Percentiles rank a stretch among this genome's conserved stretches.
These are phyloP conservation scores for Climacium dendroides DNA, from an alignment of 225 moss, liverwort and hornwort species.

Conservation along the genomic window DNA sequence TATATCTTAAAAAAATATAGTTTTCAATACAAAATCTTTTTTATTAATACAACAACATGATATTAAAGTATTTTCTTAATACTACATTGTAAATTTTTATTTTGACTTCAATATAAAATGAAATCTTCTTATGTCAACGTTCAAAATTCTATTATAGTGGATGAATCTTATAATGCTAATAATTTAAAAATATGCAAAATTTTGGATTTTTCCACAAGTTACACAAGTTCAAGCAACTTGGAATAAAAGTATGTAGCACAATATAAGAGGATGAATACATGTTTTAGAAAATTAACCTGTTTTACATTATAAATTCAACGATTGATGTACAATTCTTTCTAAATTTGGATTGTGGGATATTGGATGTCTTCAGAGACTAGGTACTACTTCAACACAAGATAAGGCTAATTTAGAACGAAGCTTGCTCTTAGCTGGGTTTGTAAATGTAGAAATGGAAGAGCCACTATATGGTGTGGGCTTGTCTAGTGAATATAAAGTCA, in stretches of 20 bases:
- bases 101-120: not conserved
- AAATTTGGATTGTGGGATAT: not conserved
- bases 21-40: not conserved
- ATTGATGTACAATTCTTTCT: not conserved
- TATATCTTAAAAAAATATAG: not conserved
- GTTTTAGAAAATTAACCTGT: not conserved
- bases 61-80: not conserved
- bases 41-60: no score
- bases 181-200: not conserved
- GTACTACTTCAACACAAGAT: conserved; percentile 9
- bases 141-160: not conserved
- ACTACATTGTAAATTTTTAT: no score
- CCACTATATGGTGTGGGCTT: conserved; percentile 34
- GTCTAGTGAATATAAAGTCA: not conserved
- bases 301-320: no score
- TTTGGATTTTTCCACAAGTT: not conserved
- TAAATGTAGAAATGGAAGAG: conserved; percentile 20
- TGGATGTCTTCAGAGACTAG: conserved; percentile 10
- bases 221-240: not conserved
- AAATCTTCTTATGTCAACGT: rapidly evolving
- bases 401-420: conserved; percentile 34
- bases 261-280: not conserved
- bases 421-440: conserved; percentile 53
- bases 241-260: not conserved
- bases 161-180: not conserved